These are phyloP conservation scores for Coemansia sp. DNA, from an alignment of 192 early-diverging fungal species.

Conservation along the genomic window DNA sequence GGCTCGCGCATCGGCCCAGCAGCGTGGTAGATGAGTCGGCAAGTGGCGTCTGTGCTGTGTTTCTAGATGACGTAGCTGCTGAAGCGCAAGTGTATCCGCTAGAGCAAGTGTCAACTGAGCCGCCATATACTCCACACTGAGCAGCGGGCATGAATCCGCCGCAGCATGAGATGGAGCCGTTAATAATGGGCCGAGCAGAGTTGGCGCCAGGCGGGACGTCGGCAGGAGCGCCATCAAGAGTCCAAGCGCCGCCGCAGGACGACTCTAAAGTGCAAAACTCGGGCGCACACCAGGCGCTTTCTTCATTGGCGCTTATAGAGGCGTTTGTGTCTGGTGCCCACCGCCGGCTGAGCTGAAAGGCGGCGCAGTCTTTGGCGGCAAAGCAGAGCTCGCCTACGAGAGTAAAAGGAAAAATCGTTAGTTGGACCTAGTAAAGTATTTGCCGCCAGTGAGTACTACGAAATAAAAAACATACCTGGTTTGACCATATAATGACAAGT, in stretches of 20 bases:
- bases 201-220: constrained; percentile 30
- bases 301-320: background rate
- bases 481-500: constrained; percentile 60
- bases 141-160: constrained; percentile 42
- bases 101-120: constrained; percentile 55
- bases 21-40: constrained; percentile 16
- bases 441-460: background rate
- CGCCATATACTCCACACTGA: constrained; percentile 53
- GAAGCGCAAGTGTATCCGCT: constrained; percentile 33
- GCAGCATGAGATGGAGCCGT: constrained; percentile 54
- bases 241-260: constrained; percentile 63
- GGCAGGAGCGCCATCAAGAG: constrained; percentile 47
- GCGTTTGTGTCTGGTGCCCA: constrained; percentile 8
- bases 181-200: constrained; percentile 18
- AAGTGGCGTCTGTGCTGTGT: background rate
- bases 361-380: constrained; percentile 55
- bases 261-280: constrained; percentile 62
- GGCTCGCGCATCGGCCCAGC: constrained; percentile 48
- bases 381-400: constrained; percentile 53
- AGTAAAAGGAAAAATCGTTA: background rate
- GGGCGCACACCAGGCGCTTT: constrained; percentile 43
- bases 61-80: background rate
- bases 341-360: constrained; percentile 44
- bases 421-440: too few species aligned
- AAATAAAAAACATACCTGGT: constrained; percentile 39